phyloP scores from a whole-genome alignment of 805 yeast genomes.

The Zygoascus tannicola region DNA sequence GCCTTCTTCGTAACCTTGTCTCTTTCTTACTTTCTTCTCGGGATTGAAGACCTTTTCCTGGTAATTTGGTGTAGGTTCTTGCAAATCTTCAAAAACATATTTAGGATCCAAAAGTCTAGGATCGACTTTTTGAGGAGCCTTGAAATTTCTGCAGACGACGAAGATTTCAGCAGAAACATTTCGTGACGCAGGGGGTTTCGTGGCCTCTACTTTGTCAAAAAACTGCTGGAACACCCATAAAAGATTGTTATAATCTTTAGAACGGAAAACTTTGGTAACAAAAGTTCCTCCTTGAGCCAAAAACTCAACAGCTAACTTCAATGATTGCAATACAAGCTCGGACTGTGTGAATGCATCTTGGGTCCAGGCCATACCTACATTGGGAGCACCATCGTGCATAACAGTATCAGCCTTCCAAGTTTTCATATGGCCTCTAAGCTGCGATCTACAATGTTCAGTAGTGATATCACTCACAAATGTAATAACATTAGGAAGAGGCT shows the following conservation, averaged over 20 bases:
- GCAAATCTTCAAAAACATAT: slow-evolving; percentile 88
- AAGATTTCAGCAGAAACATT: slow-evolving; percentile 98
- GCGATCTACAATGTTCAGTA: slow-evolving; percentile 94
- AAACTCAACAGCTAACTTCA: slow-evolving; percentile 90
- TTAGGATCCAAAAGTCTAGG: slow-evolving; percentile 86
- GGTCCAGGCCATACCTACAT: slow-evolving; percentile 99
- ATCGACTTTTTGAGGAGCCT: slow-evolving; percentile 92
- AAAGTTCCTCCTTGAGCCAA: slow-evolving; percentile 87
- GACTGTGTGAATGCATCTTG: slow-evolving; percentile 99
- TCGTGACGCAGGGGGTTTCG: slow-evolving; percentile 98
- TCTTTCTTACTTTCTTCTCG: slow-evolving; percentile 76
- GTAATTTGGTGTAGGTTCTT: slow-evolving; percentile 45
- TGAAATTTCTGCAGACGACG: slow-evolving; percentile 91
- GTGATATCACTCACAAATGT: slow-evolving; percentile 96
- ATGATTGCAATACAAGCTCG: slow-evolving; percentile 86
- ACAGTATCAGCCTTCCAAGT: slow-evolving; percentile 99
- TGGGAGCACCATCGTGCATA: slow-evolving; percentile 99
- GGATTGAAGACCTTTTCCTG: slow-evolving; percentile 95
- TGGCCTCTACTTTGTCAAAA: slow-evolving; percentile 94
- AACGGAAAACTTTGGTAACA: slow-evolving; percentile 93
- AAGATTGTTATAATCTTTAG: slow-evolving; percentile 95
- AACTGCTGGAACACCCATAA: slow-evolving; percentile 97
- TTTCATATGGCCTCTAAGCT: slow-evolving; percentile 88
- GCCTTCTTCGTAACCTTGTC: slow-evolving; percentile 97
- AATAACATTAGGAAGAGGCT: slow-evolving; percentile 88